Percentiles rank a stretch among this genome's conserved stretches.
Evolutionary conservation across 352 stramenopile genomes (phyloP).

Genomic region (Phytophthora gonapodyides): DNA sequence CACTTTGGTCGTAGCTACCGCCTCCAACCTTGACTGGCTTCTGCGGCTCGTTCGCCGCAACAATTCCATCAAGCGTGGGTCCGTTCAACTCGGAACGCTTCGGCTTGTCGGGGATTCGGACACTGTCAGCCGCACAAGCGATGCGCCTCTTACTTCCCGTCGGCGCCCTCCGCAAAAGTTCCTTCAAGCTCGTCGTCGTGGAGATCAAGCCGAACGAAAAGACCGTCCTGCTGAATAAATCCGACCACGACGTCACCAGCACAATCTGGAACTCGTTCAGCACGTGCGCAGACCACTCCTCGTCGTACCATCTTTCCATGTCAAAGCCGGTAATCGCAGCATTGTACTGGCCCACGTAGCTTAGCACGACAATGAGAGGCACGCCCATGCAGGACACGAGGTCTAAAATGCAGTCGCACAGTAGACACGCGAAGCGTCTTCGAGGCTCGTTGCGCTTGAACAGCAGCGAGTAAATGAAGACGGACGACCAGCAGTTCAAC

Average conservation of each 20-base stretch:
- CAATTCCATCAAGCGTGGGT: constrained; percentile 7
- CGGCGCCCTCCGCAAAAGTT: constrained; percentile 5
- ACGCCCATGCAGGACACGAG: constrained; percentile 20
- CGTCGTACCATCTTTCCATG: constrained; percentile 18
- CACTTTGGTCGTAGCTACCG: constrained; percentile 1
- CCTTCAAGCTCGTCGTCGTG: constrained; percentile 18
- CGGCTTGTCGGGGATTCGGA: constrained; percentile 9
- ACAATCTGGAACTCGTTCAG: constrained; percentile 29
- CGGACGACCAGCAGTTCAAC: constrained; percentile 17
- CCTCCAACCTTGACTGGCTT: constrained; percentile 8
- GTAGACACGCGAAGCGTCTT: constrained; percentile 8
- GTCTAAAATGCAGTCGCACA: constrained; percentile 17
- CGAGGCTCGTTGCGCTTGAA: constrained; percentile 3
- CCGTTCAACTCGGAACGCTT: background rate
- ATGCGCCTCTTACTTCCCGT: constrained; percentile 1
- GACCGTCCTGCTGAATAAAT: constrained; percentile 19
- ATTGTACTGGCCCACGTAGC: constrained; percentile 15
- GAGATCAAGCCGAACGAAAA: constrained; percentile 22
- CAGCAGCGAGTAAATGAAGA: constrained; percentile 7
- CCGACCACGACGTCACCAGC: constrained; percentile 18
- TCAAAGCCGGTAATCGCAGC: constrained; percentile 4
- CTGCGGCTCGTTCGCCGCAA: background rate
- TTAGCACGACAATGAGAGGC: constrained; percentile 8
- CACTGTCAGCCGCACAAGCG: constrained; percentile 6
- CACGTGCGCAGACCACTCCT: constrained; percentile 18